phyloP scores from a whole-genome alignment of 441 rosid species.

The Brassica balearica region DNA sequence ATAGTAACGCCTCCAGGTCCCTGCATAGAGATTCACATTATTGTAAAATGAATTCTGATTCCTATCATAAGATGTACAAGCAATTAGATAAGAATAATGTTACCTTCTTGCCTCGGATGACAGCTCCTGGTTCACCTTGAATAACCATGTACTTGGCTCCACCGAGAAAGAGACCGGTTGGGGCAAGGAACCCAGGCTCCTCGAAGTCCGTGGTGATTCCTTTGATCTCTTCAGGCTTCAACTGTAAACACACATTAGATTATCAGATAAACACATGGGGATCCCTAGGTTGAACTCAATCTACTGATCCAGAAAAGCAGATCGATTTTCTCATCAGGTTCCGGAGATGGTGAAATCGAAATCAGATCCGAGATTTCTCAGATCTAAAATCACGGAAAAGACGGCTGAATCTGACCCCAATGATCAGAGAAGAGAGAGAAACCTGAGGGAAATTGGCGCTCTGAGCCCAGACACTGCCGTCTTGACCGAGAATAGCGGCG shows the following conservation, averaged over 20 bases:
- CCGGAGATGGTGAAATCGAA: not conserved
- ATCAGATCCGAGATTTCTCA: constrained; percentile 24
- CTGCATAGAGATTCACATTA: not conserved
- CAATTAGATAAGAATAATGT: too few relatives aligned
- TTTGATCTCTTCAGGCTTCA: constrained; percentile 55
- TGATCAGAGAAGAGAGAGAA: constrained; percentile 23
- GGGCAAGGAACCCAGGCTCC: constrained; percentile 66
- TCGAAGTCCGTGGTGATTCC: constrained; percentile 52
- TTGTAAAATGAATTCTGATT: not conserved
- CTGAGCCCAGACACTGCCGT: constrained; percentile 44
- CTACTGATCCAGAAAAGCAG: not conserved
- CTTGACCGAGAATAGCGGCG: constrained; percentile 41
- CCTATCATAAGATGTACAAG: not conserved
- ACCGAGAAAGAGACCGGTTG: constrained; percentile 60
- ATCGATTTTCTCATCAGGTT: not conserved
- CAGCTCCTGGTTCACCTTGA: constrained; percentile 67
- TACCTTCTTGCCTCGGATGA: constrained; percentile 72
- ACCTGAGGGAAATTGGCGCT: constrained; percentile 40
- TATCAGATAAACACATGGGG: too few relatives aligned
- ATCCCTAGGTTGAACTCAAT: not conserved
- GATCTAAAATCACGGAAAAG: constrained; percentile 19
- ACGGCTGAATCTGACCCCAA: not conserved
- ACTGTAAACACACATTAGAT: constrained; percentile 33
- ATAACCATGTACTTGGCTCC: constrained; percentile 67
- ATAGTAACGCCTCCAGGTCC: constrained; percentile 70